These are phyloP conservation scores for Vanrija sp. DNA, from an alignment of 1,284 basidiomycete genomes.

Conservation along the genomic window DNA sequence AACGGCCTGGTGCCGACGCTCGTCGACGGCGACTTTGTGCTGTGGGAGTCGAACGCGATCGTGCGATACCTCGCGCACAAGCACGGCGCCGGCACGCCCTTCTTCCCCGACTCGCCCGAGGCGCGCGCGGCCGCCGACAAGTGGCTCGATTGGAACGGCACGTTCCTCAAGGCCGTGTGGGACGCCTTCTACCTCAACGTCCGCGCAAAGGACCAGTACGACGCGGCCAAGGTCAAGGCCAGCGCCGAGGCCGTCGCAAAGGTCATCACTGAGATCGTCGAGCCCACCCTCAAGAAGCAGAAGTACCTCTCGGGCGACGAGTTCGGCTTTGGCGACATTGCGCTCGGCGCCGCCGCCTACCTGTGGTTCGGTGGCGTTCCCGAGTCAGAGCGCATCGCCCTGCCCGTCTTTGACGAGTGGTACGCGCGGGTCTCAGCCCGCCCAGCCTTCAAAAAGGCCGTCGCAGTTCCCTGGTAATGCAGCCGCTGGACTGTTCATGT, in stretches of 20 bases:
- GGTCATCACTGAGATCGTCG: not conserved
- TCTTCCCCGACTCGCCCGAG: not conserved
- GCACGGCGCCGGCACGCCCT: not conserved
- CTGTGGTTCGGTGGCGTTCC: constrained; percentile 5
- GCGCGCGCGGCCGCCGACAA: constrained; percentile 3
- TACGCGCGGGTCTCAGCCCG: constrained; percentile 6
- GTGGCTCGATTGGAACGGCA: constrained; percentile 12
- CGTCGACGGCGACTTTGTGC: constrained; percentile 8
- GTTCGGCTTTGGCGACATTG: constrained; percentile 11
- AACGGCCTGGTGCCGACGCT: constrained; percentile 9
- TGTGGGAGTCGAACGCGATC: constrained; percentile 17
- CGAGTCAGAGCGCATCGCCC: constrained; percentile 1
- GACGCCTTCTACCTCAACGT: constrained; percentile 5
- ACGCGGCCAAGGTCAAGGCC: constrained; percentile 1
- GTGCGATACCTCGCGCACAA: constrained; percentile 11
- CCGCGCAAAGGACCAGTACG: constrained; percentile 3
- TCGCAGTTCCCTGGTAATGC: not conserved
- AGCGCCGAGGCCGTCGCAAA: not conserved
- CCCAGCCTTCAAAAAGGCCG: constrained; percentile 7
- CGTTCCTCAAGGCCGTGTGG: not conserved
- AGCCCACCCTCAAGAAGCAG: constrained; percentile 4
- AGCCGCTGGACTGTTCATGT: too few species aligned
- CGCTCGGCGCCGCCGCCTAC: constrained; percentile 8
- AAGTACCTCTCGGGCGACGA: constrained; percentile 4
- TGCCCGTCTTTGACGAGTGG: constrained; percentile 6